Evolutionary conservation across 495 filamentous ascomycete genomes (phyloP), one percentile per base, ranked within the genome.

Genomic region (Aspergillus egyptiacus): DNA sequence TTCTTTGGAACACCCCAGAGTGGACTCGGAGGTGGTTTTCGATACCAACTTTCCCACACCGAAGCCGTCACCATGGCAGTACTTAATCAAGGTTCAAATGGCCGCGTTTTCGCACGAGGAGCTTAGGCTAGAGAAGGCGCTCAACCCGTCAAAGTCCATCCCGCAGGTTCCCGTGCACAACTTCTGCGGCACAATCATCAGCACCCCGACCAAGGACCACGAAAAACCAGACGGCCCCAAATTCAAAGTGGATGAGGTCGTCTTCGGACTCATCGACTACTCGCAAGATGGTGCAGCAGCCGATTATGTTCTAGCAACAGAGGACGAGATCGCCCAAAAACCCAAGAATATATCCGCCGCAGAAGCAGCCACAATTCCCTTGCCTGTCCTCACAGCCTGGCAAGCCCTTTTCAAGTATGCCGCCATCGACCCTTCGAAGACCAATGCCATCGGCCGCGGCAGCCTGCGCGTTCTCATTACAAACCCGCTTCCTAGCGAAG

Each of bases 21-120:
- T 52, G 22, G 58, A 60, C 23, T 59, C 65, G 5, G 45, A 41
- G 0, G 41, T 71, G 5, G 48, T 65, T 19, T 62, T 70, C 25
- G 67, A 71, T 38, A 58, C 58, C 46, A 55, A 67, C 55, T 55
- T 65, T 48, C 62, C 71, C n/a, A 68, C 61, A 0, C 70, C 72
- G 2, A 61, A 62, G 28, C 70, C 71, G 1, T 59, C 65, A 2
- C 48, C 57, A 6, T 54, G 61, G 6, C 73, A 83, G 52, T 80
- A 83, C 49, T 71, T 85, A 5, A 73, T 86, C 59, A 77, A 77
- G 46, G 74, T 83, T 11, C 66, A 73, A 34, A 69, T 80, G 8
- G 72, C 75, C 15, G 72, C 79, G 15, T 75, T 80, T 33, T 82
- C 71, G 50, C 67, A 75, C 39, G 75, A 80, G 37, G 82, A 84